Conservation (phyloP, 768 basidiomycete genomes). For the Russula ochroleuca region DNA sequence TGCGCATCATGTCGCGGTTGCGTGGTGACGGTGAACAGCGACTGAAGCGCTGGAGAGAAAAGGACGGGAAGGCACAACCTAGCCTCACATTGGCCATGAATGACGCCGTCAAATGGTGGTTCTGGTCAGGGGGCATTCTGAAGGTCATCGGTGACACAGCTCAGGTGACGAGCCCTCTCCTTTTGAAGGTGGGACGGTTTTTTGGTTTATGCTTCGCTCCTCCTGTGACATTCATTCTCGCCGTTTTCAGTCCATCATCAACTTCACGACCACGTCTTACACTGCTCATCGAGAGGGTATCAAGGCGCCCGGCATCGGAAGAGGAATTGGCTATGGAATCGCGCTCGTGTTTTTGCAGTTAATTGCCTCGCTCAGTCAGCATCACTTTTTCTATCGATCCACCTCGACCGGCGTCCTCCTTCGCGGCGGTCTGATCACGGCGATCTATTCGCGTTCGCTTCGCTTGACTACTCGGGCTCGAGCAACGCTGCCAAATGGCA, state of each 20-base stretch:
- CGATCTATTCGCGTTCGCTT: conserved; percentile 77
- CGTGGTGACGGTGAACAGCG: conserved; percentile 49
- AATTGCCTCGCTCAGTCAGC: conserved; percentile 57
- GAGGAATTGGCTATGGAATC: conserved; percentile 73
- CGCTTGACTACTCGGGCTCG: conserved; percentile 74
- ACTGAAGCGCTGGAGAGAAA: conserved; percentile 61
- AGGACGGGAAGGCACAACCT: conserved; percentile 49
- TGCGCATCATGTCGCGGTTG: conserved; percentile 56
- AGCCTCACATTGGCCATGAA: conserved; percentile 69
- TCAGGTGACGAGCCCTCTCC: conserved; percentile 67
- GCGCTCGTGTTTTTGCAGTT: conserved; percentile 66
- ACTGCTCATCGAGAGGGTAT: conserved; percentile 30
- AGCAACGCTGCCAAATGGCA: conserved; percentile 77
- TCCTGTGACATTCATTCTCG: neutral
- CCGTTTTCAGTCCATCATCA: conserved; percentile 58
- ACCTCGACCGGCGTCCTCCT: conserved; percentile 73
- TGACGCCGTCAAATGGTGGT: conserved; percentile 71
- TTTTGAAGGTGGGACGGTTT: conserved; percentile 60
- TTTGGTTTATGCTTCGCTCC: neutral
- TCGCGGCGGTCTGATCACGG: conserved; percentile 81
- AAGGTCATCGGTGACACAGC: conserved; percentile 65
- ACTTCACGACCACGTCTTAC: conserved; percentile 64
- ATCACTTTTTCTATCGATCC: conserved; percentile 82
- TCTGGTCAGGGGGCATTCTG: conserved; percentile 65
- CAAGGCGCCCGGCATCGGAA: conserved; percentile 42